A percentile compares a stretch with the other conserved stretches of the same genome.
Evolutionary conservation across 371 early-diverging fungal species (phyloP).

Genomic region (Apophysomyces ossiformis): DNA sequence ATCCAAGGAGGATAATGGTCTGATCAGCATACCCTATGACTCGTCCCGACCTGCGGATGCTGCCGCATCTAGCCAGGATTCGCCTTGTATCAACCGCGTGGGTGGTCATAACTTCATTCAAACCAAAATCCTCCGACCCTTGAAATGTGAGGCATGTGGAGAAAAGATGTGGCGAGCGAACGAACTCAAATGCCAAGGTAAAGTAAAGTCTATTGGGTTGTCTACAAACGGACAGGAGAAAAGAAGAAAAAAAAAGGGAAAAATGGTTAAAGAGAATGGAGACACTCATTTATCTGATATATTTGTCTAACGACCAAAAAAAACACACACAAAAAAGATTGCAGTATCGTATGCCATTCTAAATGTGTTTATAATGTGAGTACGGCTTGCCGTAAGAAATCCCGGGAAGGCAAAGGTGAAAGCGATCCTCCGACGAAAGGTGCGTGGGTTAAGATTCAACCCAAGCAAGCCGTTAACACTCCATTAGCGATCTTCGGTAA

Average conservation of each 20-base stretch:
- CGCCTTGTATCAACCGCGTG: conserved; percentile 3
- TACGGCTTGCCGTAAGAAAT: conserved; percentile 31
- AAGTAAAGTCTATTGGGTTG: neutral
- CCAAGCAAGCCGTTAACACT: neutral
- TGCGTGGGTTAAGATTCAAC: neutral
- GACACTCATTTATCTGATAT: neutral
- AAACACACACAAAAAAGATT: conserved; percentile 27
- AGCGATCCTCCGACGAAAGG: conserved; percentile 15
- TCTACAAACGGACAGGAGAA: too few species aligned
- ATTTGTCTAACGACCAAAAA: too few species aligned
- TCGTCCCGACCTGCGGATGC: conserved; percentile 13
- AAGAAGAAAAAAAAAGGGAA: too few species aligned
- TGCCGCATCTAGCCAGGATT: neutral
- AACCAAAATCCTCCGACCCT: conserved; percentile 68
- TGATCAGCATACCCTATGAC: conserved; percentile 39
- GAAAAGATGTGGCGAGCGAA: conserved; percentile 89
- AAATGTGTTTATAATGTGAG: conserved; percentile 43
- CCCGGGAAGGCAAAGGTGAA: conserved; percentile 21
- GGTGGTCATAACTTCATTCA: conserved; percentile 60
- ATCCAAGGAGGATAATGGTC: conserved; percentile 20
- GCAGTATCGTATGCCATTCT: conserved; percentile 41
- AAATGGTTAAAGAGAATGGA: neutral
- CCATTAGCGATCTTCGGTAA: conserved; percentile 37
- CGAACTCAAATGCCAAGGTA: conserved; percentile 79
- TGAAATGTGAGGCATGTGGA: conserved; percentile 82